Conservation (phyloP, 2,329 filamentous ascomycete species). For the Phaeoacremonium minimum region DNA sequence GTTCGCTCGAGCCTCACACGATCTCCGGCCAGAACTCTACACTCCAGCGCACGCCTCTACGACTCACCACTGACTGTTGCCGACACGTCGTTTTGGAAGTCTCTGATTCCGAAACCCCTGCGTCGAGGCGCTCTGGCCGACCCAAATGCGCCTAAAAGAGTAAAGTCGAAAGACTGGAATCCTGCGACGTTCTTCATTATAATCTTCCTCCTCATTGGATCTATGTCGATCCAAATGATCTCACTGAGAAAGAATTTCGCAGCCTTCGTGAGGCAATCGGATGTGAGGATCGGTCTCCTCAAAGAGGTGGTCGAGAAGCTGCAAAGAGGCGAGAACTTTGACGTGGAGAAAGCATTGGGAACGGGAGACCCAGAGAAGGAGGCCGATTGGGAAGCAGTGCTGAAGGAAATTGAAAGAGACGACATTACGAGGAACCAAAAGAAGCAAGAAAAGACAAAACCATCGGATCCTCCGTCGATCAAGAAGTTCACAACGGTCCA, state of each 20-base stretch:
- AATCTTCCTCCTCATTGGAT: slow-evolving; percentile 84
- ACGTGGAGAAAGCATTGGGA: slow-evolving; percentile 79
- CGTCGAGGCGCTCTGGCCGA: slow-evolving; percentile 37
- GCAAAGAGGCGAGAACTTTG: slow-evolving; percentile 70
- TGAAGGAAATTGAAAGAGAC: slow-evolving; percentile 64
- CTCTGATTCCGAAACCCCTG: slow-evolving; percentile 64
- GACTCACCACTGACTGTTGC: slow-evolving; percentile 21
- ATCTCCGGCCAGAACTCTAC: too few relatives aligned
- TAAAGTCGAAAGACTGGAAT: slow-evolving; percentile 65
- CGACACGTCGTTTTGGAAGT: slow-evolving; percentile 59
- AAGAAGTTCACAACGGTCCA: too few relatives aligned
- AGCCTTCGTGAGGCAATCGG: slow-evolving; percentile 69
- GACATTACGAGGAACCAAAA: slow-evolving; percentile 46
- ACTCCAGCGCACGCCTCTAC: too few relatives aligned
- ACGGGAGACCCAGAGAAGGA: slow-evolving; percentile 73
- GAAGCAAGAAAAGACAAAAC: slow-evolving; percentile 33
- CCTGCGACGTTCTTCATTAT: slow-evolving; percentile 78
- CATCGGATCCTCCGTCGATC: slow-evolving; percentile 11
- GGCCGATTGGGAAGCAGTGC: slow-evolving; percentile 81
- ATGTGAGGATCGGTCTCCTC: slow-evolving; percentile 72
- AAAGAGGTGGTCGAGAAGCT: slow-evolving; percentile 71
- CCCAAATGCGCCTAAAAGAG: slow-evolving; percentile 27
- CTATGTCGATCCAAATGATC: slow-evolving; percentile 92
- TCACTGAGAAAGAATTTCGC: slow-evolving; percentile 70
- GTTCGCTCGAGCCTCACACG: too few relatives aligned